A percentile compares a stretch with the other conserved stretches of the same genome.
phyloP scores from a whole-genome alignment of 352 stramenopile genomes.

The Saprolegnia parasitica region DNA sequence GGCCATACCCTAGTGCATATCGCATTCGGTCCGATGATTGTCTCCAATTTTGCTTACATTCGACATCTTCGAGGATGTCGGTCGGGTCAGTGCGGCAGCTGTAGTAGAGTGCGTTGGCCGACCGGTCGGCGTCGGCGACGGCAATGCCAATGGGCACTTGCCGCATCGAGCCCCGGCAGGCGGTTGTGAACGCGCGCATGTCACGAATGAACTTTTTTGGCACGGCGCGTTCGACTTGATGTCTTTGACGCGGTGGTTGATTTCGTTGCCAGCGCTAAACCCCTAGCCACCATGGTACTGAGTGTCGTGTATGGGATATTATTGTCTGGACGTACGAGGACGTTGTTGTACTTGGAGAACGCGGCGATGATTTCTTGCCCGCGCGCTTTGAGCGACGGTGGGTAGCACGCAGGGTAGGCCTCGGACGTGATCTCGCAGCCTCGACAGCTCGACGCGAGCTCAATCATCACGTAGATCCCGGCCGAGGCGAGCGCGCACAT shows the following conservation, averaged over 20 bases:
- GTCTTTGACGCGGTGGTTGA: constrained; percentile 48
- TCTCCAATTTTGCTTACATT: too few species aligned
- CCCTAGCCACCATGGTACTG: constrained; percentile 15
- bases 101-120: constrained; percentile 67
- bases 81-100: constrained; percentile 58
- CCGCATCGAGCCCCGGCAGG: constrained; percentile 44
- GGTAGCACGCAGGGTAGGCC: constrained; percentile 46
- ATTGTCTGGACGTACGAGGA: constrained; percentile 33
- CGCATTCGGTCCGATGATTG: not conserved
- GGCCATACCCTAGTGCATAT: constrained; percentile 43
- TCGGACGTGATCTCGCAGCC: constrained; percentile 61
- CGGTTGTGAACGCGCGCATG: constrained; percentile 69
- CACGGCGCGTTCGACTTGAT: constrained; percentile 61
- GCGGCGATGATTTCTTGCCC: constrained; percentile 70
- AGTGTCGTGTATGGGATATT: not conserved
- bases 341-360: constrained; percentile 77
- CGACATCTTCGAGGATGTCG: constrained; percentile 59
- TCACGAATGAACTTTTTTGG: constrained; percentile 85
- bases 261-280: constrained; percentile 70
- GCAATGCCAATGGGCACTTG: constrained; percentile 67
- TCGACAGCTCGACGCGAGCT: constrained; percentile 52
- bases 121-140: constrained; percentile 51
- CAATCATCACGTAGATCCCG: constrained; percentile 71
- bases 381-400: constrained; percentile 55
- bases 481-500: constrained; percentile 63